phyloP scores from a whole-genome alignment of 768 basidiomycete species.

The Kwoniella sp. region DNA sequence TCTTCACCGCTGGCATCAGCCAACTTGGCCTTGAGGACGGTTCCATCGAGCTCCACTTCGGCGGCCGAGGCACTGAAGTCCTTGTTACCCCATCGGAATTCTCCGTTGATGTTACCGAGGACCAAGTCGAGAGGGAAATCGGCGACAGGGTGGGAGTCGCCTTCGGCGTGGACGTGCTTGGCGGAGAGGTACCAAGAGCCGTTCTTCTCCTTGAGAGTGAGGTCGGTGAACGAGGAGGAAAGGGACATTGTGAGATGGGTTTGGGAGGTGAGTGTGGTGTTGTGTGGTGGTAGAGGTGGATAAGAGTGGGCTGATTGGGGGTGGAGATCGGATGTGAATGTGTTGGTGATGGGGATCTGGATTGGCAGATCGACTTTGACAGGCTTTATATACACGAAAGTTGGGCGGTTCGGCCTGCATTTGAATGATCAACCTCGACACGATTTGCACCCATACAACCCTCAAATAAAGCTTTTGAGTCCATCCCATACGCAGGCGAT shows the following conservation, averaged over 20 bases:
- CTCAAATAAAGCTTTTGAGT: too few relatives aligned
- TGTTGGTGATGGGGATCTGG: too few relatives aligned
- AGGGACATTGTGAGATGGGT: not conserved
- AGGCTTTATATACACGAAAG: too few relatives aligned
- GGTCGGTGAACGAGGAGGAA: not conserved
- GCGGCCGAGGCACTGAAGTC: not conserved
- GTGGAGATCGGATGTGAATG: too few relatives aligned
- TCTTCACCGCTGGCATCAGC: not conserved
- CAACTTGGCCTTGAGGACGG: not conserved
- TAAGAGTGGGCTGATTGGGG: not conserved
- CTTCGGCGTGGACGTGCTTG: not conserved
- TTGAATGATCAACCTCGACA: too few relatives aligned
- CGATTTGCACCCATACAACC: too few relatives aligned
- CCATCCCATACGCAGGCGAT: too few relatives aligned
- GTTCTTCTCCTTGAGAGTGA: conserved; percentile 1
- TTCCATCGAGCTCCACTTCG: not conserved
- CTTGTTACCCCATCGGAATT: conserved; percentile 1
- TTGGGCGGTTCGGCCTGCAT: too few relatives aligned
- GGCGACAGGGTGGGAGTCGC: not conserved
- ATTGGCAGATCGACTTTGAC: too few relatives aligned
- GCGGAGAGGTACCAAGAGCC: not conserved
- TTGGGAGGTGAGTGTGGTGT: too few relatives aligned
- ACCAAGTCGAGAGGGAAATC: conserved; percentile 1
- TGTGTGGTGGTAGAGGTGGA: not conserved
- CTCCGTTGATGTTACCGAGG: not conserved